Base-by-base conservation (phyloP, 2,329 filamentous ascomycete species). In the Acephala macrosclerotiorum region DNA sequence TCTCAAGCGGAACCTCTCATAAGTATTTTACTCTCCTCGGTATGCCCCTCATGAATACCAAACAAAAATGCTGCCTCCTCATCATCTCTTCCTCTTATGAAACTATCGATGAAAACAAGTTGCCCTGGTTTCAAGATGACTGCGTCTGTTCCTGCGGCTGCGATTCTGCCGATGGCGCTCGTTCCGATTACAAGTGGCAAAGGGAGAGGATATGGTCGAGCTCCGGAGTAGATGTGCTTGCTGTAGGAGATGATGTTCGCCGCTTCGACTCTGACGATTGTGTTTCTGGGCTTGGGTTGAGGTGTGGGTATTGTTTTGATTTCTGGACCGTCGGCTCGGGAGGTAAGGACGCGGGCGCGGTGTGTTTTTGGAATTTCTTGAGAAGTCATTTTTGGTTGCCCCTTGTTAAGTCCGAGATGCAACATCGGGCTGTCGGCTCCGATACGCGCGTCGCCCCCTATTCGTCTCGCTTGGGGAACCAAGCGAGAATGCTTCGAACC, bases 141-240 rank as follows among this genome's bases (percentile, higher is more conserved):
- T 3, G 76, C 71, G 68, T 80, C 79, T 1, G 75, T 73, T 2
- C 77, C 77, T 2, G 71, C 42, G 22, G 75, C 73, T 6, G 66
- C 75, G 5, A 80, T 64, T 29, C 78, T 76, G 2, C 74, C 79
- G n/a, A 80, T 67, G 60, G 74, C 75, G 36, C 69, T 71, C 14
- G 60, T 55, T 25, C 78, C 77, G 3, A 73, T 70, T 3, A 76
- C 71, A 8, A 67, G 42, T 2, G 78, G 76, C 45, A 74, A 71
- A 1, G 77, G 72, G 58, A 76, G 72, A 2, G 71, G 61, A 68
- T 77, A 73, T 0, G 49, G 51, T 0, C 76, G 76, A 0, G 66
- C 71, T 14, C 80, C 80, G 36, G 76, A 75, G 72, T 80, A 79
- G 53, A 83, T 73, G 0, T 79, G 75, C 16, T 74, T 65, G 12